Conservation (phyloP, 2,329 filamentous ascomycete species). For the Talaromyces piceae region DNA sequence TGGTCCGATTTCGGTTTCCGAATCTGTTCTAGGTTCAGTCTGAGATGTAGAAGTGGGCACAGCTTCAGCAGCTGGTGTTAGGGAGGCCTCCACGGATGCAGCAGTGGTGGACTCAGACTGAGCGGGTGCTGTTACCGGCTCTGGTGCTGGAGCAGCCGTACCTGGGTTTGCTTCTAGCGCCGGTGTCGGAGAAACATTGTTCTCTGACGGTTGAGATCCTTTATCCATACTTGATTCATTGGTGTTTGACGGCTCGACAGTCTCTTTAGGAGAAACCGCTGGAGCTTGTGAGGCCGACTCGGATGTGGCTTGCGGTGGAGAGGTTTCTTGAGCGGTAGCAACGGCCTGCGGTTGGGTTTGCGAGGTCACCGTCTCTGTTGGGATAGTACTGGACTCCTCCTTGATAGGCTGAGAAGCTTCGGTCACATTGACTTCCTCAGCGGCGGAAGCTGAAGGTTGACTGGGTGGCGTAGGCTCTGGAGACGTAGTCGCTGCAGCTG, state of each 20-base stretch:
- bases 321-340: neutral
- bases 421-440: neutral
- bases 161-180: neutral
- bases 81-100: neutral
- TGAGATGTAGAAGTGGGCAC: no score
- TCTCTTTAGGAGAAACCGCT: conserved; percentile 19
- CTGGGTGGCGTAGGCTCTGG: neutral
- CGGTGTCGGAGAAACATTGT: neutral
- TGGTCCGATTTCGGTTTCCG: no score
- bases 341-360: neutral
- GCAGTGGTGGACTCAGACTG: neutral
- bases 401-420: neutral
- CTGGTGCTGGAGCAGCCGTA: neutral
- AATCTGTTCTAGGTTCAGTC: no score
- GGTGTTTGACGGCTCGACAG: conserved; percentile 41
- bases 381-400: neutral
- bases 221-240: conserved; percentile 37
- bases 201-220: neutral
- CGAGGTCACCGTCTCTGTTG: neutral
- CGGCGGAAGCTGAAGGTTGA: neutral
- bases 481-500: conserved; percentile 14
- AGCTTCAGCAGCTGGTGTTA: neutral
- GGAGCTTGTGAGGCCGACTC: conserved; percentile 11
- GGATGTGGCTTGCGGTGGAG: neutral
- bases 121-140: neutral